Evolutionary conservation across 345 rosid genomes (phyloP), one percentile per base, ranked within the genome.

Genomic region (Dovyalis caffra): DNA sequence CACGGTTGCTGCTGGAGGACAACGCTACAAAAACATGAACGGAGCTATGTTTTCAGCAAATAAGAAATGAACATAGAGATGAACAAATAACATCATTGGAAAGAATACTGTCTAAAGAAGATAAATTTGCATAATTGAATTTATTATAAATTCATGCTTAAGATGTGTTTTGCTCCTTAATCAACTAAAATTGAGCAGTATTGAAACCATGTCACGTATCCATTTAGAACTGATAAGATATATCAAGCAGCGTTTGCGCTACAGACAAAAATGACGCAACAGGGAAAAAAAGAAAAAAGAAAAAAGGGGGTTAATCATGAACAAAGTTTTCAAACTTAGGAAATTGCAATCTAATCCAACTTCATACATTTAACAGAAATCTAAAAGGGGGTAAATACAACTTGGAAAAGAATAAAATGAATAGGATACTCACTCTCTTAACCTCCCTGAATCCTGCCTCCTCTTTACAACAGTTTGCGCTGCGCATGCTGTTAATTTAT

Each of bases 391-490:
- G 57, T 65, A 75, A 76, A 77, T 33, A 76, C 80, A 78, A 58
- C 34, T 68, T 70, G 23, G 66, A 62, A 10, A 70, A n/a, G n/a
- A 74, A 35, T 23, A 71, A 78, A 75, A 70, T 64, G 32, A 72
- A 16, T n/a, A 74, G 21, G 31, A 56, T 62, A 62, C 45, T 56
- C 80, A 33, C 29, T 68, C 65, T 45, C 33, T 5, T 31, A 21
- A 60, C 37, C 76, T 34, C 32, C 64, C 71, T 57, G 70, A 64
- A 68, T 69, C 69, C 53, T 76, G 79, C 62, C 73, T 79, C 80
- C 72, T 77, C 80, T 72, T 77, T 82, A 77, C 85, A 84, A 63
- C 23, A 60, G 21, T 21, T 63, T 63, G 68, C 69, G 15, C 62
- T 64, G 12, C 58, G 29, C 14, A 35, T 64, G 29, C 75, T 64